Percentiles rank a stretch among this genome's conserved stretches.
Evolutionary conservation across 768 basidiomycete genomes (phyloP).

Genomic region (Suillus tomentosus): DNA sequence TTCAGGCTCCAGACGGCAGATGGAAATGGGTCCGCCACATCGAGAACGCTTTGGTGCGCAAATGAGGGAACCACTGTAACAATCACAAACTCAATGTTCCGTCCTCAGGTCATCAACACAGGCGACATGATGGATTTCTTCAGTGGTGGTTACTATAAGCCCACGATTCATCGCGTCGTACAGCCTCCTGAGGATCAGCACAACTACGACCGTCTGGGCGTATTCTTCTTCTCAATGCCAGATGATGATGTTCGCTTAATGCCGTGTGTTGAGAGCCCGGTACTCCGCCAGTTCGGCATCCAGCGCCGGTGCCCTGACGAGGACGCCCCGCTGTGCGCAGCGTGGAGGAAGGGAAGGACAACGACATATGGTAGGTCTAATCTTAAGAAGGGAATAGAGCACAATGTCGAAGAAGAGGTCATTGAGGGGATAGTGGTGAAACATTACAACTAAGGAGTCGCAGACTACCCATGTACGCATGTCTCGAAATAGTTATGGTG

Average conservation of each 20-base stretch:
- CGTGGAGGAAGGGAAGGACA: slow-evolving; percentile 43
- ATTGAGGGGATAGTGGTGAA: slow-evolving; percentile 47
- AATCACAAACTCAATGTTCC: not conserved
- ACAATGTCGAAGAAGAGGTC: slow-evolving; percentile 47
- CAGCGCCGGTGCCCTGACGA: slow-evolving; percentile 35
- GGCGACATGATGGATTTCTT: slow-evolving; percentile 52
- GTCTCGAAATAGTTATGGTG: not conserved
- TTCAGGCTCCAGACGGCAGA: slow-evolving; percentile 40
- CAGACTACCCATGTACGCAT: not conserved
- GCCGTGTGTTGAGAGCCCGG: slow-evolving; percentile 44
- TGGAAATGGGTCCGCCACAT: slow-evolving; percentile 52
- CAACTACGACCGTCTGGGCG: slow-evolving; percentile 44
- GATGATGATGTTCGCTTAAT: slow-evolving; percentile 46
- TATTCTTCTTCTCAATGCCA: slow-evolving; percentile 48
- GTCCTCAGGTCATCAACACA: slow-evolving; percentile 42
- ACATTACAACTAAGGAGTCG: slow-evolving; percentile 43
- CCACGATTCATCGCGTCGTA: slow-evolving; percentile 51
- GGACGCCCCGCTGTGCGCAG: slow-evolving; percentile 43
- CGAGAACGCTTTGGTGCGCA: slow-evolving; percentile 43
- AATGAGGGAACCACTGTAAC: not conserved
- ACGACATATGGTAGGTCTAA: slow-evolving; percentile 43
- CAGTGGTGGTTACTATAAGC: slow-evolving; percentile 49
- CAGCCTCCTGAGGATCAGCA: slow-evolving; percentile 52
- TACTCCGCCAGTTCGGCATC: slow-evolving; percentile 41
- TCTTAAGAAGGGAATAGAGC: slow-evolving; percentile 34